A percentile compares a stretch with the other conserved stretches of the same genome.
Conservation (phyloP, 768 basidiomycete genomes). For the Pulveroboletus sp. region DNA sequence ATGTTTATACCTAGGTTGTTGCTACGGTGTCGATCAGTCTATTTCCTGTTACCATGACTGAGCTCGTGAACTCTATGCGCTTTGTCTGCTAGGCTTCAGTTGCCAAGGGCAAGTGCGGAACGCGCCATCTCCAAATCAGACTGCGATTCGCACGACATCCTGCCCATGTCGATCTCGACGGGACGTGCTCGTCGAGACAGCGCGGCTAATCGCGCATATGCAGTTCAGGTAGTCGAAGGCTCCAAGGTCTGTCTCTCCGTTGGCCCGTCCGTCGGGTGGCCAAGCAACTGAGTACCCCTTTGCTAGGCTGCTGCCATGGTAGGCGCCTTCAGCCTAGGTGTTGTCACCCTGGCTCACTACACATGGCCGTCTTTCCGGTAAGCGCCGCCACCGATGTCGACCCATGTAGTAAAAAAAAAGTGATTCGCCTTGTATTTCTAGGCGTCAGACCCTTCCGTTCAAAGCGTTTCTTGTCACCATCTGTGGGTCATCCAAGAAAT, state of each 20-base stretch:
- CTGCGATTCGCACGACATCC: not conserved
- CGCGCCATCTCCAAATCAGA: slow-evolving; percentile 2
- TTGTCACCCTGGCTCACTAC: slow-evolving; percentile 59
- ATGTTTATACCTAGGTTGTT: too few species aligned
- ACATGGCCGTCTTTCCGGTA: slow-evolving; percentile 73
- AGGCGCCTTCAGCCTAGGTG: slow-evolving; percentile 53
- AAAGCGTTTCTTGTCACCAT: slow-evolving; percentile 74
- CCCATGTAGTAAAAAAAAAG: not conserved
- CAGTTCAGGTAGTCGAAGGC: slow-evolving; percentile 55
- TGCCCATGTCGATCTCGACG: slow-evolving; percentile 22
- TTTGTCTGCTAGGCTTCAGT: too few species aligned
- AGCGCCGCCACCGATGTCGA: slow-evolving; percentile 10
- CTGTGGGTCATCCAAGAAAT: slow-evolving; percentile 41
- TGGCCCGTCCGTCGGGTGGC: not conserved
- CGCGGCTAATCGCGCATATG: slow-evolving; percentile 55
- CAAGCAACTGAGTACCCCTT: not conserved
- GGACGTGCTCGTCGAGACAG: slow-evolving; percentile 41
- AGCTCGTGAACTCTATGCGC: too few species aligned
- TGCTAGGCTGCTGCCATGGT: slow-evolving; percentile 49
- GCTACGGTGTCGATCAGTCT: too few species aligned
- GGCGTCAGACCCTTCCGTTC: slow-evolving; percentile 75
- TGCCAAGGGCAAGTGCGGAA: not conserved
- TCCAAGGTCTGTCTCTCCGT: slow-evolving; percentile 41
- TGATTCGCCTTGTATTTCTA: slow-evolving; percentile 22
- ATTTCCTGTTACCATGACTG: too few species aligned